Evolutionary conservation across 106 monocot genomes (phyloP).

Genomic region (Narthecium ossifragum): DNA sequence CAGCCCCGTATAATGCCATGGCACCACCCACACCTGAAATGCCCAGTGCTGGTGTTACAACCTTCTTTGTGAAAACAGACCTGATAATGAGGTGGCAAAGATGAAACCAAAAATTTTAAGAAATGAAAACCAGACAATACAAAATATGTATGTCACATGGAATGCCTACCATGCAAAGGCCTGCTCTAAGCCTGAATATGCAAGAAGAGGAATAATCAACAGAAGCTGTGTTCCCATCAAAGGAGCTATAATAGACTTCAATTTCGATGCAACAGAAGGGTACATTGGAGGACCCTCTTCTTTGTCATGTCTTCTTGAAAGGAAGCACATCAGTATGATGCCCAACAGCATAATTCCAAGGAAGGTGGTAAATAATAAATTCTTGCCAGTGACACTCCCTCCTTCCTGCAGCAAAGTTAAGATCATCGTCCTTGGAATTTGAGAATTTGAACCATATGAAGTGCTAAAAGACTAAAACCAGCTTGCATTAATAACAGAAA

Average conservation of each 20-base stretch:
- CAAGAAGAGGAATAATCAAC: slow-evolving; percentile 73
- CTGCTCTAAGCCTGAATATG: slow-evolving; percentile 87
- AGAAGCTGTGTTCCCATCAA: slow-evolving; percentile 58
- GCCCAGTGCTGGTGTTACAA: slow-evolving; percentile 81
- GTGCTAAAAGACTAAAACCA: too few relatives aligned
- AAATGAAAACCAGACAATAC: too few relatives aligned
- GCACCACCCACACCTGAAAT: slow-evolving; percentile 91
- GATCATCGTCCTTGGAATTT: too few relatives aligned
- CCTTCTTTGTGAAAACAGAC: slow-evolving; percentile 86
- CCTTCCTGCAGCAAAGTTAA: slow-evolving; percentile 38
- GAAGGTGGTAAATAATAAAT: slow-evolving; percentile 72
- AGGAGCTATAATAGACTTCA: slow-evolving; percentile 58
- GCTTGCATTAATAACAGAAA: too few relatives aligned
- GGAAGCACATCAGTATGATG: slow-evolving; percentile 65
- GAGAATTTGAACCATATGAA: too few relatives aligned
- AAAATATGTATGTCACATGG: too few relatives aligned
- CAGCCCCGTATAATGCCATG: slow-evolving; percentile 86
- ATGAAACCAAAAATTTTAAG: background rate
- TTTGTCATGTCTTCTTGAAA: slow-evolving; percentile 70
- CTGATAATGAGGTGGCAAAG: slow-evolving; percentile 13
- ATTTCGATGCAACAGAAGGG: slow-evolving; percentile 28
- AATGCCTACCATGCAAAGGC: slow-evolving; percentile 89
- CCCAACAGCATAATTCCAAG: slow-evolving; percentile 70
- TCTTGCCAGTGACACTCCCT: slow-evolving; percentile 44
- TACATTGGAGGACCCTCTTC: slow-evolving; percentile 15